Evolutionary conservation across 345 rosid genomes (phyloP), one percentile per base, ranked within the genome.

Genomic region (Turritis glabra): DNA sequence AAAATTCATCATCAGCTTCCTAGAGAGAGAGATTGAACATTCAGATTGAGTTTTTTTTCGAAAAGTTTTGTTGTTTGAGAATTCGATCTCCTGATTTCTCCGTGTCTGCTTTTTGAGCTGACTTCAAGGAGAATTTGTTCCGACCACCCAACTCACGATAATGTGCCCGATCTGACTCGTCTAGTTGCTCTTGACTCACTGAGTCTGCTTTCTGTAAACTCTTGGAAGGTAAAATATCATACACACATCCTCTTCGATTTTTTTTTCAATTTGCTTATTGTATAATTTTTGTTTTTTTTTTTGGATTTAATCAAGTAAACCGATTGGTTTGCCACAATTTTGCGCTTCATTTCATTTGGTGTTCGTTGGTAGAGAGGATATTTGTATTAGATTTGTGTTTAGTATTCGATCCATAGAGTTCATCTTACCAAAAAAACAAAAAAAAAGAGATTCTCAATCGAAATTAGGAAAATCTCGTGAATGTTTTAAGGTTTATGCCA

Each of bases 221-320:
- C 48, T 72, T 74, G 81, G 65, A 83, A 84, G 89, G 89, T 86
- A 77, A n/a, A n/a, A 44, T 33, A 65, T 37, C 69, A 66, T 35
- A 8, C 13, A n/a, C 13, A 23, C 41, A 7, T 50, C 64, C 23
- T 69, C 56, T 25, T 51, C 11, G 6, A 5, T 27, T 40, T 23
- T 47, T n/a, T 7, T 46, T 37, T 51, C 44, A 35, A 47, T 77
- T n/a, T 77, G 71, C 64, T 53, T 41, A 9, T 21, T 48, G 5
- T 7, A 8, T 51, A n/a, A n/a, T 3, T 5, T 0, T 11, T 26
- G 13, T n/a, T n/a, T 10, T 37, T 38, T 12, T 47, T 47, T 66
- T 11, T 46, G 37, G 51, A 53, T 76, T 76, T 17, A 0, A 25
- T 17, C 38, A 69, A 29, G 35, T 48, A 10, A 51, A 38, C 8